These are phyloP conservation scores for Cryptococcus floricola DNA, from an alignment of 1,284 basidiomycete species.

Conservation along the genomic window DNA sequence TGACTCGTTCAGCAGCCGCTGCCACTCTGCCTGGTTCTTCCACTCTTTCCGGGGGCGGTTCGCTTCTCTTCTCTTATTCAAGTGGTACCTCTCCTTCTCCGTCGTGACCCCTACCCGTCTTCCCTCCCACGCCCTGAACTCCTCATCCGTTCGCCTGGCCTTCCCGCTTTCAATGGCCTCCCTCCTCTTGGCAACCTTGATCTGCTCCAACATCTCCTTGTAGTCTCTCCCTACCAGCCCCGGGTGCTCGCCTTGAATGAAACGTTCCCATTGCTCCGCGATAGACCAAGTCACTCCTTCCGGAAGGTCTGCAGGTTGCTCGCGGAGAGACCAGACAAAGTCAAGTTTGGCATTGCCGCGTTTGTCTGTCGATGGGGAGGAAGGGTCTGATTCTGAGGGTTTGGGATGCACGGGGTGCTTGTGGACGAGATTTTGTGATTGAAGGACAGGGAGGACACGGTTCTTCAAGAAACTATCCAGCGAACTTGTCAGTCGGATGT, in stretches of 20 bases:
- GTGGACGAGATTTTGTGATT: conserved; percentile 33
- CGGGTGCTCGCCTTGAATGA: conserved; percentile 14
- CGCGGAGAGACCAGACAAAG: conserved; percentile 12
- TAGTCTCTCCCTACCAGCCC: conserved; percentile 1
- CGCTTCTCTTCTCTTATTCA: conserved; percentile 29
- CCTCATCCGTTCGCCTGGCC: conserved; percentile 9
- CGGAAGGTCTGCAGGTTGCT: background rate
- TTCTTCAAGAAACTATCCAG: conserved; percentile 37
- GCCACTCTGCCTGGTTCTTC: conserved; percentile 8
- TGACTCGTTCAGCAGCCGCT: background rate
- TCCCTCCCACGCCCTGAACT: conserved; percentile 21
- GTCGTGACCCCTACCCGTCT: conserved; percentile 31
- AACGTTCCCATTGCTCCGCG: conserved; percentile 20
- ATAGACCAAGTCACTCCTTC: conserved; percentile 1
- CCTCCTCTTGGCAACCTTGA: conserved; percentile 5
- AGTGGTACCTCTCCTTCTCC: conserved; percentile 28
- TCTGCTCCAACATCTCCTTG: background rate
- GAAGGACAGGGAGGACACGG: conserved; percentile 36
- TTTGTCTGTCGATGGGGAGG: conserved; percentile 3
- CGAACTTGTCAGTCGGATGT: background rate
- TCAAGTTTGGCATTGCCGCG: conserved; percentile 3
- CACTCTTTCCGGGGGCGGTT: conserved; percentile 30
- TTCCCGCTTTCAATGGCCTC: conserved; percentile 6
- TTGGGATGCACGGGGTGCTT: conserved; percentile 13
- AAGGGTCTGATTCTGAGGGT: background rate